These are phyloP conservation scores for Xylaria hypoxylon DNA, from an alignment of 2,329 filamentous ascomycete species.

Conservation along the genomic window DNA sequence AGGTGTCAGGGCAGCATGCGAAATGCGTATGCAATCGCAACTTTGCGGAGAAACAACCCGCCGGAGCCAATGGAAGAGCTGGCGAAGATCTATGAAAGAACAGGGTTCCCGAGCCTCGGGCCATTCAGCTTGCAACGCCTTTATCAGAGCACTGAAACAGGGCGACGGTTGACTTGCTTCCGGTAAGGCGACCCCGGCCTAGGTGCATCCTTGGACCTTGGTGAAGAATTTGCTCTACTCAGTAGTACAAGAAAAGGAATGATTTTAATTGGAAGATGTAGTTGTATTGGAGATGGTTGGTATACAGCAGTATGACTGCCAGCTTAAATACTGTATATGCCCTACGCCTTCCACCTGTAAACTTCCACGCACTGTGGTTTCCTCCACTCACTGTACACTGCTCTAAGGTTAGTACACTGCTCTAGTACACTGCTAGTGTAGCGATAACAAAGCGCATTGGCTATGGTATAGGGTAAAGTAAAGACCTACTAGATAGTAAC, in stretches of 20 bases:
- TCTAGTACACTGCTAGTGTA: no score
- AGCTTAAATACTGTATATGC: no score
- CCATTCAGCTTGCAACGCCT: constrained; percentile 33
- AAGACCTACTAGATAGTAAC: not conserved
- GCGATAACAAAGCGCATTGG: constrained; percentile 17
- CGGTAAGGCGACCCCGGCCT: constrained; percentile 36
- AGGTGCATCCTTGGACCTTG: constrained; percentile 16
- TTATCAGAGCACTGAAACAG: constrained; percentile 30
- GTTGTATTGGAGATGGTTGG: no score
- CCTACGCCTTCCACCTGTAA: no score
- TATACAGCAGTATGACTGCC: no score
- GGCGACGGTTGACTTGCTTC: constrained; percentile 31
- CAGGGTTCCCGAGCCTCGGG: constrained; percentile 24
- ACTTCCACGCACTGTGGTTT: no score
- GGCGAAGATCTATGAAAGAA: constrained; percentile 18
- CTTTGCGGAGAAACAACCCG: constrained; percentile 34
- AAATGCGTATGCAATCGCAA: constrained; percentile 28
- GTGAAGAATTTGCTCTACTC: constrained; percentile 4
- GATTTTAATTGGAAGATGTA: no score
- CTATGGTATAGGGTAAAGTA: no score
- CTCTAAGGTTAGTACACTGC: no score
- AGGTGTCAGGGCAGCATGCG: constrained; percentile 20
- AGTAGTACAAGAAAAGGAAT: no score
- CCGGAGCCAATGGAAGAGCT: constrained; percentile 26
- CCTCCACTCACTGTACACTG: no score